These are phyloP conservation scores for Avena eriantha DNA, from an alignment of 176 grass and related monocot species.

Conservation along the genomic window DNA sequence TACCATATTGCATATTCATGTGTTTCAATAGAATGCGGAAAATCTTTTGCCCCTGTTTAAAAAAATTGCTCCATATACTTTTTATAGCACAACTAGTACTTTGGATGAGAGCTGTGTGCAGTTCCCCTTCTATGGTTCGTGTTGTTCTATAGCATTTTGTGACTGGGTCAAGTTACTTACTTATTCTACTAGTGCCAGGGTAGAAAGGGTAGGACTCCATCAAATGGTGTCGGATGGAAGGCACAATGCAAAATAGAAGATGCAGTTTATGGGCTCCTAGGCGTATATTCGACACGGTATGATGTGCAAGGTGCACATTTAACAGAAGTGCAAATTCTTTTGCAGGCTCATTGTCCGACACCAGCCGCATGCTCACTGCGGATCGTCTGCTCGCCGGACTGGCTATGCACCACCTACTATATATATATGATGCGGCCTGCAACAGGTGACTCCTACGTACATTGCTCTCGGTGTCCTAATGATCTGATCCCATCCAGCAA, in stretches of 20 bases:
- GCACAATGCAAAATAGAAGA: too few relatives aligned
- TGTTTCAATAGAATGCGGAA: too few relatives aligned
- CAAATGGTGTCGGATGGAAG: background rate
- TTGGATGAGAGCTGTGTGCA: too few relatives aligned
- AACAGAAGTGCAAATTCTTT: background rate
- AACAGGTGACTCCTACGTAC: background rate
- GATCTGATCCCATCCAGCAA: background rate
- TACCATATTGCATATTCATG: background rate
- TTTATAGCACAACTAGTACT: background rate
- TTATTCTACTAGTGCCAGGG: background rate
- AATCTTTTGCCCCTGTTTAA: too few relatives aligned
- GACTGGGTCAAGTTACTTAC: background rate
- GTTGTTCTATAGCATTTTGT: background rate
- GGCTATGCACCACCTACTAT: background rate
- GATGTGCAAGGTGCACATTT: too few relatives aligned
- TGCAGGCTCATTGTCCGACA: background rate
- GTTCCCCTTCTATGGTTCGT: too few relatives aligned
- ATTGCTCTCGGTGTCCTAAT: background rate
- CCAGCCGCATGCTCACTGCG: too few relatives aligned
- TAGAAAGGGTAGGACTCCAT: background rate
- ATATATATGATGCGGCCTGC: background rate
- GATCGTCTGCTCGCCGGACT: background rate
- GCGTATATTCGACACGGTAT: background rate
- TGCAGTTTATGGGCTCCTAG: too few relatives aligned
- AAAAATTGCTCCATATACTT: too few relatives aligned